phyloP scores from a whole-genome alignment of 2,329 filamentous ascomycete genomes.

The Alternaria rosae region DNA sequence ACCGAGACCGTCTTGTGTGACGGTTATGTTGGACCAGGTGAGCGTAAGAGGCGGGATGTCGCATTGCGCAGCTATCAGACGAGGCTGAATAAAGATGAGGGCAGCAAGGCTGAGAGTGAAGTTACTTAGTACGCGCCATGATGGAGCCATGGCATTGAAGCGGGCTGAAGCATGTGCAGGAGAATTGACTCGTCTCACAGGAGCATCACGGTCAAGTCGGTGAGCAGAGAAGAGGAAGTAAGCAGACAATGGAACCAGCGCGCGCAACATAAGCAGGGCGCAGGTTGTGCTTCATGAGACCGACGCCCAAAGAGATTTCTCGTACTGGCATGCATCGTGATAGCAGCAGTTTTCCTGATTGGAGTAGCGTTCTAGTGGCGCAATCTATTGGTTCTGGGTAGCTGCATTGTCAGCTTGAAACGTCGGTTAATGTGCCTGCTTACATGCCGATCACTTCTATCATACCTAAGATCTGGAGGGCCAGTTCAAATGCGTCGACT shows the following conservation, averaged over 20 bases:
- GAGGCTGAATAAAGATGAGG: not conserved
- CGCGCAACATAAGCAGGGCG: not conserved
- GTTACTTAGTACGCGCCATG: not conserved
- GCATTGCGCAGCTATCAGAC: slow-evolving; percentile 5
- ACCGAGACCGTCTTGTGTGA: slow-evolving; percentile 17
- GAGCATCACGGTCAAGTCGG: not conserved
- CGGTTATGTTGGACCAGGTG: slow-evolving; percentile 15
- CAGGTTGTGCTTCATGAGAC: not conserved
- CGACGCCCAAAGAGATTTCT: not conserved
- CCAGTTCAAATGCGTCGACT: not conserved
- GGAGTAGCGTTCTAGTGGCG: not conserved
- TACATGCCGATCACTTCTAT: not conserved
- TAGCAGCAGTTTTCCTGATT: not conserved
- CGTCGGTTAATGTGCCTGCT: not conserved
- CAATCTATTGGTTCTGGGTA: not conserved
- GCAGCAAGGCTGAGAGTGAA: not conserved
- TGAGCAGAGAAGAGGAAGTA: not conserved
- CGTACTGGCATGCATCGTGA: slow-evolving; percentile 1
- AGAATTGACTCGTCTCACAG: not conserved
- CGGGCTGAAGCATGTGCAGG: not conserved
- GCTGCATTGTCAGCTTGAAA: slow-evolving; percentile 5
- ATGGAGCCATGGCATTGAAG: not conserved
- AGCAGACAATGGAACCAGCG: not conserved
- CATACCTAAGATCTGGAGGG: not conserved
- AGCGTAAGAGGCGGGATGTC: slow-evolving; percentile 13